These are phyloP conservation scores for Linnemannia zychae DNA, from an alignment of 192 early-diverging fungal genomes.

Conservation along the genomic window DNA sequence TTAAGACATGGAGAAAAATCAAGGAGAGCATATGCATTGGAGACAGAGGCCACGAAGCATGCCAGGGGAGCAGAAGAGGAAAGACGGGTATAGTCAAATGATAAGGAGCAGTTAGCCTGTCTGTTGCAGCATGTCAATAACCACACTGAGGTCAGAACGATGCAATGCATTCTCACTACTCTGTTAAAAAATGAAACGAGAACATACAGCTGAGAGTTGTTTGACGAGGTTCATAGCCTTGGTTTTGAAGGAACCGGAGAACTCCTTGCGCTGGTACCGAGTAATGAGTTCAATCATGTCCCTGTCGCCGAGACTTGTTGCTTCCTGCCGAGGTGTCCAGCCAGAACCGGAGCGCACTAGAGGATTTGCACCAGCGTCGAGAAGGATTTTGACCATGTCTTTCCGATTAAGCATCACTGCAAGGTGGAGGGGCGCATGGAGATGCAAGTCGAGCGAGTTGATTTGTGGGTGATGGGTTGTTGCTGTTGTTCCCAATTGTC, in stretches of 20 bases:
- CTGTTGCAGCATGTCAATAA: neutral
- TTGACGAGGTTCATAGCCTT: conserved; percentile 53
- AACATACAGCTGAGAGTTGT: conserved; percentile 35
- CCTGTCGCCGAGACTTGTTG: conserved; percentile 41
- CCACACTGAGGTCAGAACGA: neutral
- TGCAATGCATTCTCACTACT: neutral
- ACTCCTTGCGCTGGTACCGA: conserved; percentile 43
- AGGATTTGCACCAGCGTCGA: conserved; percentile 49
- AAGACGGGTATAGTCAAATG: neutral
- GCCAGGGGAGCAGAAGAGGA: neutral
- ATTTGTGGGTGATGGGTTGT: conserved; percentile 26
- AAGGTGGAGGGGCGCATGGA: conserved; percentile 43
- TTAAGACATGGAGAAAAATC: conserved; percentile 3
- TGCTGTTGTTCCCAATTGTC: neutral
- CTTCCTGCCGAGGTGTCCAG: conserved; percentile 50
- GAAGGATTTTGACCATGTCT: conserved; percentile 29
- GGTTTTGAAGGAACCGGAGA: conserved; percentile 43
- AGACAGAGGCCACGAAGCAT: neutral
- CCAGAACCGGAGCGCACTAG: conserved; percentile 48
- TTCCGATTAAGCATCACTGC: conserved; percentile 54
- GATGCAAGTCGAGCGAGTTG: conserved; percentile 47
- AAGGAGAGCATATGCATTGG: neutral
- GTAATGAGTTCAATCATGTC: conserved; percentile 44
- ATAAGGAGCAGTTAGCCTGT: neutral
- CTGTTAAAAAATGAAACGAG: neutral